Conservation (phyloP, 768 basidiomycete species). For the Mycena polygramma region DNA sequence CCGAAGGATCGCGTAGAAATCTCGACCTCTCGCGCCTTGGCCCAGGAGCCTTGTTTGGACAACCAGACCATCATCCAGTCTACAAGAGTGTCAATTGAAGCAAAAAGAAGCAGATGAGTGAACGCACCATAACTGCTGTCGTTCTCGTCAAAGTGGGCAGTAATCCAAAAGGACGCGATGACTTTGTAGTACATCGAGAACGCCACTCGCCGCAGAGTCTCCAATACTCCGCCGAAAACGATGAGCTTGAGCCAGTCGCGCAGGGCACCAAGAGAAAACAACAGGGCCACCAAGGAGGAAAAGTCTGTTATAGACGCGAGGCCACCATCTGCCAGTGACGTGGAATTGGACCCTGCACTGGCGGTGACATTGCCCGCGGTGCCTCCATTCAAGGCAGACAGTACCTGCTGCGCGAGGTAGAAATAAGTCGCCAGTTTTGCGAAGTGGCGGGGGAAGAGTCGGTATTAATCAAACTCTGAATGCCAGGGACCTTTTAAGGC, state of each 20-base stretch:
- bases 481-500: constrained; percentile 2
- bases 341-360: constrained; percentile 33
- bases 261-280: constrained; percentile 68
- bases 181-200: constrained; percentile 57
- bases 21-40: constrained; percentile 62
- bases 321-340: constrained; percentile 15
- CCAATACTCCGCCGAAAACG: constrained; percentile 72
- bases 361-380: constrained; percentile 23
- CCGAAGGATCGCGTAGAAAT: constrained; percentile 60
- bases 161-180: constrained; percentile 70
- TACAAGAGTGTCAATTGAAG: constrained; percentile 41
- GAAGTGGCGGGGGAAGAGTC: constrained; percentile 2
- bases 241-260: constrained; percentile 76
- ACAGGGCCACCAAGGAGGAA: constrained; percentile 54
- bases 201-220: constrained; percentile 65
- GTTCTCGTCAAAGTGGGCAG: constrained; percentile 69
- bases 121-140: constrained; percentile 69
- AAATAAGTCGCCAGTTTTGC: constrained; percentile 43
- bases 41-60: constrained; percentile 72
- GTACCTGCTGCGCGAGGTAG: constrained; percentile 41
- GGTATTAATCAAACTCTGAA: background rate
- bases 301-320: constrained; percentile 38
- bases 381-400: constrained; percentile 38
- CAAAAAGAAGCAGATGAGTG: constrained; percentile 14
- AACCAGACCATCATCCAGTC: constrained; percentile 84